A percentile compares a stretch with the other conserved stretches of the same genome.
These are phyloP conservation scores for Hemisphaericaspora nanyangensis DNA, from an alignment of 805 yeast species.

Conservation along the genomic window DNA sequence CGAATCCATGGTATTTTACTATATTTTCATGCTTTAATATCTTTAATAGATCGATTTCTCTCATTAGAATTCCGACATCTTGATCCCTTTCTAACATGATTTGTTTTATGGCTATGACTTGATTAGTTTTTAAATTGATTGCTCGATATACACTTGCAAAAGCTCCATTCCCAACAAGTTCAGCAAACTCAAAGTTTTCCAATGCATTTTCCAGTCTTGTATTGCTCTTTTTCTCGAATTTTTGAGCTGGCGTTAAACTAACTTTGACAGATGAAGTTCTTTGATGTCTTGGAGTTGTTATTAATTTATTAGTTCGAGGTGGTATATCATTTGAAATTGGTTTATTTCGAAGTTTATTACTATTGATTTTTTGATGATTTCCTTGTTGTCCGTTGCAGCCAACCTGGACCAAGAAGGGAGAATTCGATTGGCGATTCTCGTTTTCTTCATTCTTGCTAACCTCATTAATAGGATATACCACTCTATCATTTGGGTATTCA, in stretches of 20 bases:
- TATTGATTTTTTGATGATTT: neutral
- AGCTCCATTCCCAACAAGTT: conserved; percentile 84
- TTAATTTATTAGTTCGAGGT: neutral
- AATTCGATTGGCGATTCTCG: conserved; percentile 2
- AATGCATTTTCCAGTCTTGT: conserved; percentile 37
- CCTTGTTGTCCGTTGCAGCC: neutral
- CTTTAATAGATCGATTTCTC: conserved; percentile 63
- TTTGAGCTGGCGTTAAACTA: conserved; percentile 50
- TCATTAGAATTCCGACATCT: conserved; percentile 48
- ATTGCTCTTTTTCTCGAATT: conserved; percentile 42
- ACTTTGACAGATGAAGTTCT: conserved; percentile 33
- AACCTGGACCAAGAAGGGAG: conserved; percentile 5
- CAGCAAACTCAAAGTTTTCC: conserved; percentile 50
- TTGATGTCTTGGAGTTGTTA: conserved; percentile 16
- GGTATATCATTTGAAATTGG: neutral
- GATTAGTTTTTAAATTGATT: conserved; percentile 58
- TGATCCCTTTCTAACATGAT: conserved; percentile 54
- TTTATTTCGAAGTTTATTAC: neutral
- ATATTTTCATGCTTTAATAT: conserved; percentile 63
- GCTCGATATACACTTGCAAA: conserved; percentile 85
- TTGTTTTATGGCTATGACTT: conserved; percentile 77
- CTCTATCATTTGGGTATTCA: neutral
- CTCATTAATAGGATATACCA: conserved; percentile 2
- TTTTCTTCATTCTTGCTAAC: conserved; percentile 2
- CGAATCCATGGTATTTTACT: conserved; percentile 66